Evolutionary conservation across 306 rosid genomes (phyloP).

Genomic region (Luffa acutangula): DNA sequence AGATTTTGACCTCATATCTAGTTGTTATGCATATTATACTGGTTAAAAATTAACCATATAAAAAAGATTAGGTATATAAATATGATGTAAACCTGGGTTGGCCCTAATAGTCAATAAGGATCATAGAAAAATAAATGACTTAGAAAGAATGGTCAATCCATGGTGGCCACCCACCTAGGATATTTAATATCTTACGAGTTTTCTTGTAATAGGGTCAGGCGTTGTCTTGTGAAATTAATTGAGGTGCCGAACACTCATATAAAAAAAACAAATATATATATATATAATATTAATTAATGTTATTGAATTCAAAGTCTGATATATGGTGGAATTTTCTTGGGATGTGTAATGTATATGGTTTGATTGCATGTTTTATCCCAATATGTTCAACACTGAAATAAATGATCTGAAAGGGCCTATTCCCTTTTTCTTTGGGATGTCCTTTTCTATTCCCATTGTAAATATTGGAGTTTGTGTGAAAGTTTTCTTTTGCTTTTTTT

Average conservation of each 20-base stretch:
- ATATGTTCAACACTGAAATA: too few species aligned
- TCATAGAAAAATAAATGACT: too few species aligned
- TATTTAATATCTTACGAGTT: too few species aligned
- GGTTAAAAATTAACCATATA: not conserved
- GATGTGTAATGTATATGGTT: not conserved
- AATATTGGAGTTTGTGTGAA: not conserved
- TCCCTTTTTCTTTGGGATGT: not conserved
- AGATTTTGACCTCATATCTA: not conserved
- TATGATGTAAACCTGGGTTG: too few species aligned
- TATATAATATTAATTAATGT: not conserved
- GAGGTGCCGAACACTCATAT: too few species aligned
- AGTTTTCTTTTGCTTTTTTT: not conserved
- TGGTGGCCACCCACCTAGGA: too few species aligned
- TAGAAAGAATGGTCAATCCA: too few species aligned
- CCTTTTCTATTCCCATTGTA: not conserved
- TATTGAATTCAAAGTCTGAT: not conserved
- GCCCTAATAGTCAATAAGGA: too few species aligned
- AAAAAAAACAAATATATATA: too few species aligned
- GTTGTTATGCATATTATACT: not conserved
- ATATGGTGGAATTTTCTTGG: not conserved
- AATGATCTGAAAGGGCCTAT: not conserved
- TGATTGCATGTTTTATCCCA: not conserved
- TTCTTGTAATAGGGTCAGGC: too few species aligned
- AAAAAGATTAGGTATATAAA: not conserved
- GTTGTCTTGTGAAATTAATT: too few species aligned